phyloP scores from a whole-genome alignment of 768 basidiomycete genomes.

The Auriscalpium microsporum region DNA sequence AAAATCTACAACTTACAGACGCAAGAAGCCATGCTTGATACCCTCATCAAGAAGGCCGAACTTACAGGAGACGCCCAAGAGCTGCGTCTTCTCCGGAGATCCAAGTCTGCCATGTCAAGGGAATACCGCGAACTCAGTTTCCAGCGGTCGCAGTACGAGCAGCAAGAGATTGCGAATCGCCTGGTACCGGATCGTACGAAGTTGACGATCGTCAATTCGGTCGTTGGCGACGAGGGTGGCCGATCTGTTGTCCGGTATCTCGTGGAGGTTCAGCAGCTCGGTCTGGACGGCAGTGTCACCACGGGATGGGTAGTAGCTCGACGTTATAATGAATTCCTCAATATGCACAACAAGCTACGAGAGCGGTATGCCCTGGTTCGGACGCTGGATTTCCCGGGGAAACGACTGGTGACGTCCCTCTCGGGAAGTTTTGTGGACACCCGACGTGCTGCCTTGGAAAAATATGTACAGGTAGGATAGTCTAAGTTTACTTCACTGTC shows the following conservation, averaged over 20 bases:
- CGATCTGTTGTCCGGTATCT: slow-evolving; percentile 90
- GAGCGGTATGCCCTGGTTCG: slow-evolving; percentile 64
- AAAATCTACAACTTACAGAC: slow-evolving; percentile 70
- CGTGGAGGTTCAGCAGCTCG: slow-evolving; percentile 84
- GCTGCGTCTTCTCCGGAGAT: slow-evolving; percentile 71
- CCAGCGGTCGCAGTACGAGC: slow-evolving; percentile 88
- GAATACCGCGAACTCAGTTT: slow-evolving; percentile 81
- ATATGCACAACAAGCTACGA: slow-evolving; percentile 77
- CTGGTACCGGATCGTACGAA: slow-evolving; percentile 77
- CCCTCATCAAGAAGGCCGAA: slow-evolving; percentile 90
- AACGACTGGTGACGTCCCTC: slow-evolving; percentile 82
- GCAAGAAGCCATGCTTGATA: slow-evolving; percentile 79
- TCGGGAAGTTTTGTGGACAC: slow-evolving; percentile 84
- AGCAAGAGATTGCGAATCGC: slow-evolving; percentile 87
- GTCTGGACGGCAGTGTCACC: slow-evolving; percentile 64
- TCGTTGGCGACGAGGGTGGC: slow-evolving; percentile 75
- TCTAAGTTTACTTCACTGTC: neutral
- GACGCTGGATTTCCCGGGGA: slow-evolving; percentile 84
- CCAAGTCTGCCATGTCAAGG: slow-evolving; percentile 70
- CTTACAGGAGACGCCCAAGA: slow-evolving; percentile 86
- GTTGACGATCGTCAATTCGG: slow-evolving; percentile 79
- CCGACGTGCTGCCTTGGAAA: slow-evolving; percentile 71
- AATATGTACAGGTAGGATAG: slow-evolving; percentile 73
- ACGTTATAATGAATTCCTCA: slow-evolving; percentile 91
- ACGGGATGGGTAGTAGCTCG: slow-evolving; percentile 92